A percentile compares a stretch with the other conserved stretches of the same genome.
phyloP scores from a whole-genome alignment of 148 eudicot species.

The Chenopodium album region DNA sequence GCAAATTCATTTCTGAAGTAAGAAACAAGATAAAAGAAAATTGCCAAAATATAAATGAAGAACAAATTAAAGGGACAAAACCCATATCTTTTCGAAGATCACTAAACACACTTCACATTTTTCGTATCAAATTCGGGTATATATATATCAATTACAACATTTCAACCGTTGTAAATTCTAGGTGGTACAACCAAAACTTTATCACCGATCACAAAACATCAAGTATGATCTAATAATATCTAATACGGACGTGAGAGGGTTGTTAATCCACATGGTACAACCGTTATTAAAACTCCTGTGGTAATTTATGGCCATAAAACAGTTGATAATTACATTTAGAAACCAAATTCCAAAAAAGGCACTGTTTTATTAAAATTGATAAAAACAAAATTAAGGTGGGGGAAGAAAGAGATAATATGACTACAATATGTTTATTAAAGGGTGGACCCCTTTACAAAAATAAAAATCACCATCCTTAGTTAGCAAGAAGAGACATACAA shows the following conservation, averaged over 20 bases:
- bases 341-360: conserved; percentile 15
- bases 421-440: background rate
- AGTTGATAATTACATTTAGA: background rate
- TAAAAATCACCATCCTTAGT: conserved; percentile 34
- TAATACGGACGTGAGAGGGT: background rate
- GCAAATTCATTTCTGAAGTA: conserved; percentile 14
- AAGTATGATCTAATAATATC: no score
- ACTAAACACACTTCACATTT: conserved; percentile 1
- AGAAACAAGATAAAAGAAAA: background rate
- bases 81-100: background rate
- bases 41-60: background rate
- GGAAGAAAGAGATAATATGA: background rate
- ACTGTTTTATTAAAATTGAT: background rate
- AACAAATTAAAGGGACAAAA: background rate
- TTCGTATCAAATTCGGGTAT: no score
- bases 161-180: background rate
- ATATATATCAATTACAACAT: no score
- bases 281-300: background rate
- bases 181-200: background rate
- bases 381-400: conserved; percentile 15
- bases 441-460: background rate
- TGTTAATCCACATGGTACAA: background rate
- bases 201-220: no score
- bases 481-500: conserved; percentile 25
- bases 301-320: conserved; percentile 5